These are phyloP conservation scores for Inga leiocalycina DNA, from an alignment of 306 rosid genomes.

Conservation along the genomic window DNA sequence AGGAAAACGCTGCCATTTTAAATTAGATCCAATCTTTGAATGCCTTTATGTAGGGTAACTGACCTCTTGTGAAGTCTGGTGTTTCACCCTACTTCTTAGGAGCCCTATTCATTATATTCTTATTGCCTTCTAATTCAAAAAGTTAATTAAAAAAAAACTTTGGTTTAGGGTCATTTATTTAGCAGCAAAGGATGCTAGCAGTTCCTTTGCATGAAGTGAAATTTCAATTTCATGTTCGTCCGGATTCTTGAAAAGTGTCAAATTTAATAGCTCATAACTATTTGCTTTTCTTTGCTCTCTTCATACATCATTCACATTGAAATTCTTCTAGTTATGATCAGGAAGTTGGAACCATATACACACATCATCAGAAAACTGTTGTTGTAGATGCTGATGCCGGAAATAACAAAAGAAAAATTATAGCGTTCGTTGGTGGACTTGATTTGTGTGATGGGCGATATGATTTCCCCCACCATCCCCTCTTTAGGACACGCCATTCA, in stretches of 20 bases:
- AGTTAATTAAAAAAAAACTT: too few species aligned
- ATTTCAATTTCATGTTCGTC: conserved; percentile 16
- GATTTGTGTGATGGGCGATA: conserved; percentile 98
- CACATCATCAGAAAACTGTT: conserved; percentile 98
- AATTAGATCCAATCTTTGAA: conserved; percentile 35
- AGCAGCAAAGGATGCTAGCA: too few species aligned
- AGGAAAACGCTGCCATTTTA: neutral
- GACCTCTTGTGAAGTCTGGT: too few species aligned
- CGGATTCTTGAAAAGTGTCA: neutral
- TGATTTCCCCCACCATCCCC: conserved; percentile 80
- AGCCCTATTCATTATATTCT: too few species aligned
- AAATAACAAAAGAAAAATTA: conserved; percentile 68
- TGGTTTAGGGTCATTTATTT: too few species aligned
- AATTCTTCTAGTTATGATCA: conserved; percentile 56
- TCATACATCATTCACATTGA: conserved; percentile 23
- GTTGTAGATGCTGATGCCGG: conserved; percentile 96
- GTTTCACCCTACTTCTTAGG: too few species aligned
- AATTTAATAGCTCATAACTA: conserved; percentile 7
- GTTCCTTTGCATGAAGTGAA: conserved; percentile 4
- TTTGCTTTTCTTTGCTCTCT: neutral
- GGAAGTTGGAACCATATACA: conserved; percentile 93
- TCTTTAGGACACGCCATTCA: conserved; percentile 75
- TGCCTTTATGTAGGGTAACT: too few species aligned
- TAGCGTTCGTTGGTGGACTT: conserved; percentile 97
- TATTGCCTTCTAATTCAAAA: too few species aligned